phyloP scores from a whole-genome alignment of 371 early-diverging fungal species.

The Sporodiniella umbellata region DNA sequence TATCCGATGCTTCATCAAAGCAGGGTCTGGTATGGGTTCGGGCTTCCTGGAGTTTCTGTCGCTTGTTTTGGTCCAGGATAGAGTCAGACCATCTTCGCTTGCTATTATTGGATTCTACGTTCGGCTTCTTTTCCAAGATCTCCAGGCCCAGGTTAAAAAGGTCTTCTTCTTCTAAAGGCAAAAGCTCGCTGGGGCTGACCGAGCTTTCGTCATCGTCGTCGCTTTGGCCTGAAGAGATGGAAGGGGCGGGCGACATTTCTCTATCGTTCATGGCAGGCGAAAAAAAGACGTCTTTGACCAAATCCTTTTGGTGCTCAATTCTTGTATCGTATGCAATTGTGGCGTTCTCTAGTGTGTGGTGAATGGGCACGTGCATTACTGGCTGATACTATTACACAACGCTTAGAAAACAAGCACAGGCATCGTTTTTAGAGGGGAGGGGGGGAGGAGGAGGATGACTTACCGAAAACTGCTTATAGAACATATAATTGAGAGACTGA shows the following conservation, averaged over 20 bases:
- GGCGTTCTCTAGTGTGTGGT: conserved; percentile 47
- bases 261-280: conserved; percentile 36
- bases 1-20: background rate
- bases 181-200: conserved; percentile 8
- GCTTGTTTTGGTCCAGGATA: conserved; percentile 15
- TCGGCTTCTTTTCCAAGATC: conserved; percentile 10
- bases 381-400: conserved; percentile 4
- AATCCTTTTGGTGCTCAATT: conserved; percentile 30
- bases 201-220: conserved; percentile 24
- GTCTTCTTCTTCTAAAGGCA: conserved; percentile 1
- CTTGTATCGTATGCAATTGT: conserved; percentile 44
- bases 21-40: conserved; percentile 3
- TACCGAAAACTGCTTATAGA: conserved; percentile 1
- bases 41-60: conserved; percentile 15
- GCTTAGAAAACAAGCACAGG: background rate
- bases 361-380: conserved; percentile 27
- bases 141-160: conserved; percentile 25
- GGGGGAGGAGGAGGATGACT: background rate
- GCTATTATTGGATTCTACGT: background rate
- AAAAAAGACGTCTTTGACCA: conserved; percentile 50
- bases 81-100: conserved; percentile 25
- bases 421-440: no score
- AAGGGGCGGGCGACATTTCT: conserved; percentile 19
- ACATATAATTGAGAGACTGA: background rate
- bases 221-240: conserved; percentile 20